These are phyloP conservation scores for Lentithecium fluviatile DNA, from an alignment of 495 filamentous ascomycete species.

Conservation along the genomic window DNA sequence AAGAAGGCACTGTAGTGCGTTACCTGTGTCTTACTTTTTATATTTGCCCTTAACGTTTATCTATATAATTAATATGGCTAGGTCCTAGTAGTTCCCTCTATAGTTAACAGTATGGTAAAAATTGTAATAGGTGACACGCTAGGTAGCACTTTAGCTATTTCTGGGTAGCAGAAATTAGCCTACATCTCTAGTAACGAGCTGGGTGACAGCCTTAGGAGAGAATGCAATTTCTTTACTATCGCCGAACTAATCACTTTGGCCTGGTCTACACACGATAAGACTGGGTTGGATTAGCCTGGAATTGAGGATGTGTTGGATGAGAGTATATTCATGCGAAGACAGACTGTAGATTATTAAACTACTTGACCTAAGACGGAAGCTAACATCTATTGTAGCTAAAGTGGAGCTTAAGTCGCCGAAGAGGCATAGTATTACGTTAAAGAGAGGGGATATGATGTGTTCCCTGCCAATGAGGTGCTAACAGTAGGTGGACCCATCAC, in stretches of 20 bases:
- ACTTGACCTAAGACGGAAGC: too few species aligned
- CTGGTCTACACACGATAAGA: conserved; percentile 15
- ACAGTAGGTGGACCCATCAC: too few species aligned
- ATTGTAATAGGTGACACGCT: conserved; percentile 19
- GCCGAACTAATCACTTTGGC: conserved; percentile 22
- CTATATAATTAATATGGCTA: too few species aligned
- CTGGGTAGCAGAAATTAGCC: conserved; percentile 19
- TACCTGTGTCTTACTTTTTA: conserved; percentile 18
- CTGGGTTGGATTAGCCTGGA: conserved; percentile 19
- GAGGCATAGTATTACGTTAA: too few species aligned
- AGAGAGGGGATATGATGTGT: too few species aligned
- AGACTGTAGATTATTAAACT: too few species aligned
- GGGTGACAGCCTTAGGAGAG: conserved; percentile 22
- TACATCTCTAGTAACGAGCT: conserved; percentile 22
- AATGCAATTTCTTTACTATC: conserved; percentile 19
- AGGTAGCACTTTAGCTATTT: conserved; percentile 19
- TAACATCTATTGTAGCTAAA: too few species aligned
- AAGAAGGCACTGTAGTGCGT: conserved; percentile 19
- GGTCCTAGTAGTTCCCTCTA: conserved; percentile 20
- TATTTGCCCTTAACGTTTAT: too few species aligned
- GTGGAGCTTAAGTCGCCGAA: too few species aligned
- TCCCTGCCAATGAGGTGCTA: too few species aligned
- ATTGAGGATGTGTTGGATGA: conserved; percentile 12
- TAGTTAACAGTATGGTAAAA: conserved; percentile 18
- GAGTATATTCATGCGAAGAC: too few species aligned